Base-by-base conservation (phyloP, 805 yeast species). In the Candida dajiaensis region DNA sequence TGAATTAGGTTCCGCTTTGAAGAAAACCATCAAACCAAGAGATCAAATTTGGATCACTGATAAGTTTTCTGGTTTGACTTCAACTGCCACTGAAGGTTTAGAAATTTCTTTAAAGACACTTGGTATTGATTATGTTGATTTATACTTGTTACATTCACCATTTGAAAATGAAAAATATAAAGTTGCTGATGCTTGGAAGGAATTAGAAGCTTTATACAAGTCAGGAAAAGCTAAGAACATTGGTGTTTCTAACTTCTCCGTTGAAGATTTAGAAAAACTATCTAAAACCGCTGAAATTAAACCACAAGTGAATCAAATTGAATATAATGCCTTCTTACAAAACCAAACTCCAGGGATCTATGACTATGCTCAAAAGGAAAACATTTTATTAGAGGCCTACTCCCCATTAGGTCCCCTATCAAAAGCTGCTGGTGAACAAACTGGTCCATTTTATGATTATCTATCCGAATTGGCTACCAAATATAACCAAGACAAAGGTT, bases 351-450 rank as follows among this genome's bases (percentile, higher is more conserved):
- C 78, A 1, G 83, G 78, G 3, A 68, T 73, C 46, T 71, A 73
- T 41, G 73, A 78, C 13, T 83, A 69, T 57, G 68, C 76, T 47
- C 60, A 75, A 53, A 56, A 72, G 39, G 55, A 83, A 43, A 66
- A 63, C 29, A 81, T 84, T 50, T 56, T 70, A 26, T 52, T 84
- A 13, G 85, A 79, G 58, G 89, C 87, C 1, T 85, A 82, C 62
- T 73, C 81, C 6, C 89, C 92, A 21, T 69, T 85, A 51, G 78
- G 79, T 15, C 87, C 89, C 6, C 59, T 84, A 36, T 71, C 71
- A 50, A 29, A n/a, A n/a, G 77, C 74, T 61, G 68, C 69, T 50
- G 69, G 73, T 51, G 72, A 67, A 16, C 69, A 61, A 55, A 69
- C 66, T 19, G 71, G 62, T 45, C 64, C 53, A 54, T 68, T 65